Conservation (phyloP, 371 early-diverging fungal genomes). For the Lichtheimia ornata region DNA sequence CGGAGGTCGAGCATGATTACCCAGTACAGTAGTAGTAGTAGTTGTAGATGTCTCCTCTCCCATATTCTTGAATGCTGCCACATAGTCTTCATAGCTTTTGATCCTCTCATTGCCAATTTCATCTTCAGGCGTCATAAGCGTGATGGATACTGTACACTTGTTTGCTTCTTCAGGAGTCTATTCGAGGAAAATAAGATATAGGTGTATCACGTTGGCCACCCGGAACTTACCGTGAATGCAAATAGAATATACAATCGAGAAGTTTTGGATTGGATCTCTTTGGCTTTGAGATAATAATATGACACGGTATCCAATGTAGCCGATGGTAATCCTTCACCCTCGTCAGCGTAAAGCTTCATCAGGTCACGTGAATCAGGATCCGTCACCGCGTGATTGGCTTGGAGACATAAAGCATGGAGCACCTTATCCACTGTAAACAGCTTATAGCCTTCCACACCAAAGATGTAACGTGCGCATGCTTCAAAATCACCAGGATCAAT, state of each 20-base stretch:
- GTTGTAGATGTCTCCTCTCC: neutral
- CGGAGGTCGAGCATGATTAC: slow-evolving; percentile 1
- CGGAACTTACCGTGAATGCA: slow-evolving; percentile 55
- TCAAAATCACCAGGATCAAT: slow-evolving; percentile 88
- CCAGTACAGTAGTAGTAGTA: neutral
- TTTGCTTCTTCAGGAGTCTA: neutral
- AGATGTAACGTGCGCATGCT: slow-evolving; percentile 83
- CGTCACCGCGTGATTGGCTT: slow-evolving; percentile 39
- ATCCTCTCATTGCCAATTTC: neutral
- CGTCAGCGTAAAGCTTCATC: slow-evolving; percentile 4
- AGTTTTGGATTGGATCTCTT: slow-evolving; percentile 63
- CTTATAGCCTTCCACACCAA: slow-evolving; percentile 83
- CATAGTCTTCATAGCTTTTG: slow-evolving; percentile 5
- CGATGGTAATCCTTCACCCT: neutral
- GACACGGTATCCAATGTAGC: slow-evolving; percentile 3
- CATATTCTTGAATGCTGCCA: neutral
- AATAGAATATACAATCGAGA: slow-evolving; percentile 75
- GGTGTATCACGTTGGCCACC: neutral
- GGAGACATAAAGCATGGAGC: slow-evolving; percentile 66
- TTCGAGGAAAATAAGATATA: neutral
- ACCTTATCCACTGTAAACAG: slow-evolving; percentile 85
- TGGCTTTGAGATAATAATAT: slow-evolving; percentile 73
- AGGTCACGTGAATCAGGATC: slow-evolving; percentile 3
- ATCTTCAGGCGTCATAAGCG: slow-evolving; percentile 4
- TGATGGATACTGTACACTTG: slow-evolving; percentile 5